Evolutionary conservation across 148 eudicot species (phyloP).

Genomic region (Dysphania ambrosioides): DNA sequence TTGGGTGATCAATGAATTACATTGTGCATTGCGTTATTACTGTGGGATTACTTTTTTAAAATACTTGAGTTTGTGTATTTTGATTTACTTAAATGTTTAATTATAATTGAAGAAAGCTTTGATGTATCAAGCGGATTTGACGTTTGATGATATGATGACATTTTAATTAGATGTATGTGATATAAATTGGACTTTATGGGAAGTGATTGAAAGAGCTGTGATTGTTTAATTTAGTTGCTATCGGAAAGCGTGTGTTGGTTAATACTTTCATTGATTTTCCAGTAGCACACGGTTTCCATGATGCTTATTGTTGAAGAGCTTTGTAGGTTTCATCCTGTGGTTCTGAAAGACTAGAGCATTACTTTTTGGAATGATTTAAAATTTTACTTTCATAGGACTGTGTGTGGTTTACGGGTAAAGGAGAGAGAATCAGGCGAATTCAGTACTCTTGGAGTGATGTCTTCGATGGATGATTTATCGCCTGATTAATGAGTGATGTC

Average conservation of each 20-base stretch:
- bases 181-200: no score
- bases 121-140: no score
- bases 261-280: not conserved
- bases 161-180: no score
- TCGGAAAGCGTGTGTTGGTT: not conserved
- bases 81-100: no score
- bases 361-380: not conserved
- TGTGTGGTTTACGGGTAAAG: not conserved
- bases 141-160: not conserved
- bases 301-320: not conserved
- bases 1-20: not conserved
- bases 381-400: no score
- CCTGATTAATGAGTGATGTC: not conserved
- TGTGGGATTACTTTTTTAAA: no score
- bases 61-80: no score
- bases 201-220: no score
- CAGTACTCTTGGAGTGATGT: not conserved
- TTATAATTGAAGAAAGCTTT: no score
- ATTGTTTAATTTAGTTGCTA: not conserved
- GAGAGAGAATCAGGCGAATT: not conserved
- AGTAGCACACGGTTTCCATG: not conserved
- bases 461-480: not conserved
- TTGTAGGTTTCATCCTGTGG: not conserved
- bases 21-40: not conserved
- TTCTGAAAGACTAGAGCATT: not conserved